These are phyloP conservation scores for Candida sanyaensis DNA, from an alignment of 1,139 yeast genomes.

Conservation along the genomic window DNA sequence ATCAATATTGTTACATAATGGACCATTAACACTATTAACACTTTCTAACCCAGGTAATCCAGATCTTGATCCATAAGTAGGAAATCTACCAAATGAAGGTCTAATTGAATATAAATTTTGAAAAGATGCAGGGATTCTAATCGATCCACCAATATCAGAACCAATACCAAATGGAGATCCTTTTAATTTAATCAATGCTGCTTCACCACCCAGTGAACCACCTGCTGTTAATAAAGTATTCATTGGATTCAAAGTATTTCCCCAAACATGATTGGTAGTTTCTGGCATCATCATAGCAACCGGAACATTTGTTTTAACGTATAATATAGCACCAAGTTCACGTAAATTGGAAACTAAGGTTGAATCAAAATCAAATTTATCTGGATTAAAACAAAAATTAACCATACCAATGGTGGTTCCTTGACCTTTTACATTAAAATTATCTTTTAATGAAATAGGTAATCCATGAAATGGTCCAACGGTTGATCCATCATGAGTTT, in stretches of 20 bases:
- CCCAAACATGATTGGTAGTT: slow-evolving; percentile 41
- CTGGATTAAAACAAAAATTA: slow-evolving; percentile 51
- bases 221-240: slow-evolving; percentile 43
- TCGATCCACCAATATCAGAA: slow-evolving; percentile 78
- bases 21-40: slow-evolving; percentile 62
- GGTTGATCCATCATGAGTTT: slow-evolving; percentile 50
- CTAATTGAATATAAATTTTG: slow-evolving; percentile 67
- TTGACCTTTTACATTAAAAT: slow-evolving; percentile 57
- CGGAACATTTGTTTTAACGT: slow-evolving; percentile 46
- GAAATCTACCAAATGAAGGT: slow-evolving; percentile 65
- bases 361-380: slow-evolving; percentile 41
- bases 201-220: slow-evolving; percentile 81
- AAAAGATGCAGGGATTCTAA: slow-evolving; percentile 74
- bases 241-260: slow-evolving; percentile 41
- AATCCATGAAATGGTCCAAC: slow-evolving; percentile 78
- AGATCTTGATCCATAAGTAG: slow-evolving; percentile 43
- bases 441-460: slow-evolving; percentile 76
- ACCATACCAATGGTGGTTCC: slow-evolving; percentile 59
- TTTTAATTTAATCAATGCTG: slow-evolving; percentile 63
- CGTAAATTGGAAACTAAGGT: slow-evolving; percentile 18
- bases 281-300: slow-evolving; percentile 51
- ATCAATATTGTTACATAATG: slow-evolving; percentile 57
- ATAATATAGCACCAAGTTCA: slow-evolving; percentile 68
- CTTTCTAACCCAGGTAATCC: slow-evolving; percentile 61
- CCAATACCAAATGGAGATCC: slow-evolving; percentile 72